Evolutionary conservation across 2,329 filamentous ascomycete genomes (phyloP), one percentile per base, ranked within the genome.

Genomic region (Dendryphion nanum): DNA sequence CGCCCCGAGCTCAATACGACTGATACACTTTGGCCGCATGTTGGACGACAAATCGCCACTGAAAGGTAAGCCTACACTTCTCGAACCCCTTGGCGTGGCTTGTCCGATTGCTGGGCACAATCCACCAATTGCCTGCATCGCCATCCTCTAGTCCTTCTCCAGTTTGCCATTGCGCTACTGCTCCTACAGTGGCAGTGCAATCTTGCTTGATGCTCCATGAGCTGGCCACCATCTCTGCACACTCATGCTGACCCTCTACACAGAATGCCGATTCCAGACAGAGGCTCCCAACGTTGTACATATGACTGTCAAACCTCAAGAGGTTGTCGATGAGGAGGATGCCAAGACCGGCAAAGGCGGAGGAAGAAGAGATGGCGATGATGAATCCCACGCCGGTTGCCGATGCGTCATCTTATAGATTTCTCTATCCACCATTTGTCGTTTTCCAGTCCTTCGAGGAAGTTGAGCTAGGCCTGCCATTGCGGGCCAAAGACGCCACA

Each of bases 11-110:
- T 87, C 85, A 45, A 97, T 97, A 71, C 78, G 91, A 35, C 70
- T 97, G 55, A 96, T 97, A 57, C 86, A 89, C 47, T 93, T 95
- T 67, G 91, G 91, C 35, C 89, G 91, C 61, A 73, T 96, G 64
- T 71, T 96, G 50, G 89, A 95, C 53, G 91, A 96, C 58, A 95
- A 95, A 68, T 81, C 85, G 41, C 81, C 80, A 48, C 68, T 97
- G 45, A 89, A 82, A 71, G 89, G 90, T 95, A 77, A 47, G 57
- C 59, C 78, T 33, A 16, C 29, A 28, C 30, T 69, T 41, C 33
- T 44, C 38, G 33, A 44, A 15, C 16, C 16, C 38, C 44, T 57
- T 51, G 45, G 50, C 48, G 43, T 43, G 41, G 42, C 44, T 52
- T 45, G 45, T 51, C 38, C 36, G 28, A 38, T 44, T 31, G 38